Percentiles rank a stretch among this genome's conserved stretches.
Conservation (phyloP, 2,329 filamentous ascomycete species). For the Clonostachys byssicola region DNA sequence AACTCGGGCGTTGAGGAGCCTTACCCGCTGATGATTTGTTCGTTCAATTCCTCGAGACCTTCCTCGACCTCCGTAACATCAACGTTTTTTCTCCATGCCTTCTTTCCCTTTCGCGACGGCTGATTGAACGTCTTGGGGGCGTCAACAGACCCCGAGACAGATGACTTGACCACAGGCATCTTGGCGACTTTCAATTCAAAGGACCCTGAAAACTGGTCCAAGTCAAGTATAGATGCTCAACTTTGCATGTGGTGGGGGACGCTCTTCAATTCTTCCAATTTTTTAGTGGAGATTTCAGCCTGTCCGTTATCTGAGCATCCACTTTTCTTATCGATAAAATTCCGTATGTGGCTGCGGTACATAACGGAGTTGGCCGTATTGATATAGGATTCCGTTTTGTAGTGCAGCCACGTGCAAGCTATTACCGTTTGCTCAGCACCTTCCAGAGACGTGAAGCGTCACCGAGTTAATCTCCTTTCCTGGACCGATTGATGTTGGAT, state of each 20-base stretch:
- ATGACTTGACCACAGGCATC: constrained; percentile 51
- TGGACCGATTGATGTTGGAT: no score
- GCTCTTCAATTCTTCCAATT: constrained; percentile 4
- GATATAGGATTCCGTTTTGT: no score
- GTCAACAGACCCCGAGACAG: constrained; percentile 37
- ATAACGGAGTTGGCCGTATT: no score
- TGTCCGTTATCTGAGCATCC: no score
- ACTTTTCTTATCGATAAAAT: no score
- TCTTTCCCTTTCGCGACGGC: constrained; percentile 93
- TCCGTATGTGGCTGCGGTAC: no score
- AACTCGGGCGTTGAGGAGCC: constrained; percentile 7
- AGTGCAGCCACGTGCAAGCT: no score
- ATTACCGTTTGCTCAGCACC: no score
- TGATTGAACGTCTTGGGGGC: constrained; percentile 82
- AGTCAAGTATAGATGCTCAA: not conserved
- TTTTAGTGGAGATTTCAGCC: constrained; percentile 8
- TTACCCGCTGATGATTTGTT: constrained; percentile 88
- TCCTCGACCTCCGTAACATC: constrained; percentile 82
- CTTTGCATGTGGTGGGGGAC: not conserved
- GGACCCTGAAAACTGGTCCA: not conserved
- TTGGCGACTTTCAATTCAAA: constrained; percentile 5
- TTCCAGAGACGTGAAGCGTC: no score
- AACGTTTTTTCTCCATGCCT: constrained; percentile 98
- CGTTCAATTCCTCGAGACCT: constrained; percentile 78
- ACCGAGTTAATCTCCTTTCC: no score